These are phyloP conservation scores for Yarrowia osloensis DNA, from an alignment of 805 yeast species.

Conservation along the genomic window DNA sequence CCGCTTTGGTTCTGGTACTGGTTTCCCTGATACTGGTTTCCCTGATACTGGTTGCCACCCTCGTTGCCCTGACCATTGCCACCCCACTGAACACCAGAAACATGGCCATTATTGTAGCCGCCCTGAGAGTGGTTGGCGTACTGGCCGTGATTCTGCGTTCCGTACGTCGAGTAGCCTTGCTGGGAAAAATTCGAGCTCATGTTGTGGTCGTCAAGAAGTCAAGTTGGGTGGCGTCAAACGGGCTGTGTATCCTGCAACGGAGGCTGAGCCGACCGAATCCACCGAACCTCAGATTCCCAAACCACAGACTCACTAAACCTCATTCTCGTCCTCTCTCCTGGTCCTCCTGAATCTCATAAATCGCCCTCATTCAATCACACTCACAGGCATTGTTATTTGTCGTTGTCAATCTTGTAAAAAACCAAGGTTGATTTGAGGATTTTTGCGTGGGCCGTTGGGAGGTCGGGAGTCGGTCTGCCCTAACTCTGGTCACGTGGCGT, in stretches of 20 bases:
- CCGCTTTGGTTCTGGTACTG: background rate
- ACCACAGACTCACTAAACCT: no score
- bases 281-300: no score
- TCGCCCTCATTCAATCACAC: background rate
- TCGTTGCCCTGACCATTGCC: no score
- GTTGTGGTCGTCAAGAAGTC: background rate
- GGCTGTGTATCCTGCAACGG: no score
- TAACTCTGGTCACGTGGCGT: background rate
- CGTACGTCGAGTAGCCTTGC: background rate
- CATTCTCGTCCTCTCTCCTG: no score
- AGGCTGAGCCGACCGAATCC: no score
- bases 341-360: background rate
- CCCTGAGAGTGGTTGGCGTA: background rate
- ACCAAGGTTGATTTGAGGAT: slow-evolving; percentile 11
- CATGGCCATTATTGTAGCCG: background rate
- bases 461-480: background rate
- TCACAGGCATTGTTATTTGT: slow-evolving; percentile 28
- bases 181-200: background rate
- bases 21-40: no score
- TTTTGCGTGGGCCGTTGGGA: slow-evolving; percentile 4
- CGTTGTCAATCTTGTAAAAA: slow-evolving; percentile 25
- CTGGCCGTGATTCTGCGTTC: background rate
- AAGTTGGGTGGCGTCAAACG: no score
- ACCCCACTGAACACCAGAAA: background rate
- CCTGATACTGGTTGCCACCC: no score